Base-by-base conservation (phyloP, 73 alveolate genomes). In the Diophrys appendiculata region DNA sequence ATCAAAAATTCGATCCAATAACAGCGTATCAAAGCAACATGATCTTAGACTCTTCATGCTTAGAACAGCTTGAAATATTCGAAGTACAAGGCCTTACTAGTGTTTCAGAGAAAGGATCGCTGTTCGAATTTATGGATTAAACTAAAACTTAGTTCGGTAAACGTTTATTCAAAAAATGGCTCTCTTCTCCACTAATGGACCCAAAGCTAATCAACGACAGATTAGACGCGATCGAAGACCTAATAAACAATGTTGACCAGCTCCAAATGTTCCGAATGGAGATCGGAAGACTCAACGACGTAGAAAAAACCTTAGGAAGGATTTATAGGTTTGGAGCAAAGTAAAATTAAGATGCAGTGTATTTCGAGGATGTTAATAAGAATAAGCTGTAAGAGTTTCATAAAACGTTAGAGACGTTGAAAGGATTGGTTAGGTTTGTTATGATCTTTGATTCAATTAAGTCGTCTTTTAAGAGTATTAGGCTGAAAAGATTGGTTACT, bases 151-250 rank as follows among this genome's bases (percentile, higher is more conserved):
- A 80, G 28, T 89, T 91, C 77, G 97, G 98, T 32, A 93, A 65
- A 94, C 72, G 99, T 81, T 79, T 76, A 86, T 78, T 89, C 72
- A 89, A 91, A 77, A 89, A 91, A 90, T 95, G 99, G 99, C 82
- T 95, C 25, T 64, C 86, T 29, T 70, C 91, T 82, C 99, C 99
- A 53, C 83, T 95, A 68, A 78, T 83, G 65, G 84, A 87, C 77
- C 64, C 89, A 0, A 33, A 89, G 43, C 68, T 73, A 52, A 93
- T 95, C 43, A 86, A 93, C 52, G 92, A 91, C 33, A 81, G 99
- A 73, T 77, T 88, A 26, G 98, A 95, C 82, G 96, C 97, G 35
- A 90, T 95, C 30, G 97, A 93, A 65, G 99, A 95, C 68, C 83
- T 95, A 8, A 91, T 89, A 52, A 60, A 89, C 30, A 81, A 84